Evolutionary conservation across 768 basidiomycete species (phyloP), one percentile per base, ranked within the genome.

Genomic region (Tylopilus balloui): DNA sequence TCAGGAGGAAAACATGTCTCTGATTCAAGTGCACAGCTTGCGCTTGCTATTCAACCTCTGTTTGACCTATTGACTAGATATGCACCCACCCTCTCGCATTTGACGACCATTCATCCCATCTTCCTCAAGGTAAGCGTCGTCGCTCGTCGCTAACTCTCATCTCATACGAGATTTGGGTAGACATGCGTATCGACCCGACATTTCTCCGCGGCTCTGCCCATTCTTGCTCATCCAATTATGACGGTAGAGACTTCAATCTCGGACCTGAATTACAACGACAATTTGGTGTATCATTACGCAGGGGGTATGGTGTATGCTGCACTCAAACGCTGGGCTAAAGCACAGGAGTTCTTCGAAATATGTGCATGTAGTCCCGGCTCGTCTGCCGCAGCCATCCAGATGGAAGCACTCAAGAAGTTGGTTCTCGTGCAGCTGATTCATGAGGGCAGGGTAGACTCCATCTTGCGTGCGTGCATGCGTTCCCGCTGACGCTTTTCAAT

Each of bases 341-440:
- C 92, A 0, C 80, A 82, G 49, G 85, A 89, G 47, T 83, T 78
- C 53, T 84, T 93, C 42, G 92, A 95, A 68, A 85, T 86, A 23
- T 86, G 84, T 50, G 82, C 83, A 20, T 79, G 78, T 28, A 76
- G 78, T 19, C 86, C 80, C 5, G 84, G 77, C 21, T 70, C 63
- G 10, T 74, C 67, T 34, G 79, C 81, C 0, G 76, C 81, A 3
- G 80, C 85, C 8, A 71, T 93, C 3, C 92, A 95, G 64, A 66
- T 92, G 58, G 92, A 93, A 61, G 92, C 92, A 0, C 70, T 86
- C 58, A 94, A 94, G 75, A 92, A 93, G 68, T 70, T 92, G 40
- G 69, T 78, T 19, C 72, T 94, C 5, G 79, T 92, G 6, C 90
- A 92, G 62, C 68, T 93, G 39, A 88, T 94, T 48, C 72, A 78